phyloP scores from a whole-genome alignment of 1,284 basidiomycete species.

The Quambalaria eucalypti region DNA sequence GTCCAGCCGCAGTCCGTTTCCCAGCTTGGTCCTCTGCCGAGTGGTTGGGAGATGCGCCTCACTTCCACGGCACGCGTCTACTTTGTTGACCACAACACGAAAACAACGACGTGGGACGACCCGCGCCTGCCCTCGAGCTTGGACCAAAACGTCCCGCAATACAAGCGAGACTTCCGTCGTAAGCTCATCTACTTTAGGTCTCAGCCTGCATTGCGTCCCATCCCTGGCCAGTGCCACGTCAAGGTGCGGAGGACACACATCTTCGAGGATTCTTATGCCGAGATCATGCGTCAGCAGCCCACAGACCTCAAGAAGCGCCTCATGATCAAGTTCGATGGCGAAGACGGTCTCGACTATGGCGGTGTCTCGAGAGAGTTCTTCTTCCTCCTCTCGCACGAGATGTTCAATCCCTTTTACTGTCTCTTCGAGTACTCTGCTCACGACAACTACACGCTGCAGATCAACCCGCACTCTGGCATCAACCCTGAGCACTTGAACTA shows the following conservation, averaged over 20 bases:
- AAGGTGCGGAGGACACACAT: slow-evolving; percentile 87
- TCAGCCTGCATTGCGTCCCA: slow-evolving; percentile 79
- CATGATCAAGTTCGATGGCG: slow-evolving; percentile 98
- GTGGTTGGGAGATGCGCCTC: slow-evolving; percentile 94
- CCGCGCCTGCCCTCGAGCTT: slow-evolving; percentile 69
- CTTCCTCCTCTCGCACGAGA: slow-evolving; percentile 95
- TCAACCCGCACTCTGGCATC: slow-evolving; percentile 92
- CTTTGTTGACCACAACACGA: slow-evolving; percentile 89
- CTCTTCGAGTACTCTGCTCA: slow-evolving; percentile 98
- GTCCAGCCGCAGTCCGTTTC: slow-evolving; percentile 71
- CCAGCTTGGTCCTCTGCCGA: slow-evolving; percentile 87
- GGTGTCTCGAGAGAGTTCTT: slow-evolving; percentile 99
- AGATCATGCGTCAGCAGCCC: slow-evolving; percentile 86
- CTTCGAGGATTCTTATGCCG: slow-evolving; percentile 90
- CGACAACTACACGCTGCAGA: slow-evolving; percentile 98
- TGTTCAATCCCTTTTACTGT: slow-evolving; percentile 70
- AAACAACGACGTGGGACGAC: slow-evolving; percentile 94
- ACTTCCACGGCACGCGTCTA: slow-evolving; percentile 86
- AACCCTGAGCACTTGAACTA: slow-evolving; percentile 99
- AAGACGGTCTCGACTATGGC: slow-evolving; percentile 96
- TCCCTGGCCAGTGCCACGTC: slow-evolving; percentile 83
- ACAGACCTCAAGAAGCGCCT: slow-evolving; percentile 92
- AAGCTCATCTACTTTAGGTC: slow-evolving; percentile 99
- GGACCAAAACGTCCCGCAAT: slow-evolving; percentile 93
- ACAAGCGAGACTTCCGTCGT: slow-evolving; percentile 95